phyloP scores from a whole-genome alignment of 108 stramenopile genomes.

The Tribonema minus region DNA sequence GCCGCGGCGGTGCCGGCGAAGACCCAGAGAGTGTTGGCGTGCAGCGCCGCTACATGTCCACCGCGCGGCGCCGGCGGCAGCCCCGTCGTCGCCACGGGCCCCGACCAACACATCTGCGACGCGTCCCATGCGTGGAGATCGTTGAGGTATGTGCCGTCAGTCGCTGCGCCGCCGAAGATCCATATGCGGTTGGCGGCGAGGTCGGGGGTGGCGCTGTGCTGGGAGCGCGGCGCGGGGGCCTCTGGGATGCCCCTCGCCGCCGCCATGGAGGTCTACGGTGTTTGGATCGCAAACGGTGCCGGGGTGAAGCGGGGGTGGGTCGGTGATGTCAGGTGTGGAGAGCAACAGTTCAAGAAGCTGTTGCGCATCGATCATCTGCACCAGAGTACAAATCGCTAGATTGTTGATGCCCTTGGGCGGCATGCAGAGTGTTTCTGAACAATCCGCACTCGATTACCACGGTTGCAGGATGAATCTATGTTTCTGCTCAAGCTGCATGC shows the following conservation, averaged over 20 bases:
- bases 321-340: background rate
- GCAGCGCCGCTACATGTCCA: background rate
- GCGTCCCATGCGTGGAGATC: background rate
- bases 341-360: background rate
- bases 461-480: too few relatives aligned
- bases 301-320: background rate
- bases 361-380: background rate
- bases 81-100: background rate
- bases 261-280: background rate
- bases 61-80: background rate
- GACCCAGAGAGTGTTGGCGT: background rate
- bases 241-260: background rate
- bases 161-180: background rate
- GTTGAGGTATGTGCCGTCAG: background rate
- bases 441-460: too few relatives aligned
- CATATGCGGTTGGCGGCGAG: background rate
- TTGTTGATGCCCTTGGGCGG: background rate
- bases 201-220: background rate
- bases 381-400: too few relatives aligned
- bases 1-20: background rate
- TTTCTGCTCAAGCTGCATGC: background rate
- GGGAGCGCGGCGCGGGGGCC: background rate
- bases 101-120: background rate
- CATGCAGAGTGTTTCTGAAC: too few relatives aligned
- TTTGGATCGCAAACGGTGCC: background rate